Evolutionary conservation across 2,329 filamentous ascomycete genomes (phyloP).

Genomic region (Ophiostoma montium): DNA sequence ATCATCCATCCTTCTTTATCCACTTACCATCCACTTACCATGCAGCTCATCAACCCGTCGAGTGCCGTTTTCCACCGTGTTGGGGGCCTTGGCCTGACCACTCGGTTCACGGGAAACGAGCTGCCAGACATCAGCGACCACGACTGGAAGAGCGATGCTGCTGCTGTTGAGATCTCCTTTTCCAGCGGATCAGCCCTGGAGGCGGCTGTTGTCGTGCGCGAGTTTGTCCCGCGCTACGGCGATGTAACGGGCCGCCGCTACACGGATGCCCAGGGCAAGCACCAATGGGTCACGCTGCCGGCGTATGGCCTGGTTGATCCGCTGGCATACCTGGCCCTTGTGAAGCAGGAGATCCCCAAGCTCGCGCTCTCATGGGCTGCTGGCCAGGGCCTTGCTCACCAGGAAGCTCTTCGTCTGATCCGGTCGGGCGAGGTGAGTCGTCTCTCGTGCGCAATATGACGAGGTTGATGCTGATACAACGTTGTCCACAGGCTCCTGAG

Average conservation of each 20-base stretch:
- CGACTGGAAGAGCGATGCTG: conserved; percentile 6
- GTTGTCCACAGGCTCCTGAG: conserved; percentile 9
- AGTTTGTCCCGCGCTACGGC: conserved; percentile 8
- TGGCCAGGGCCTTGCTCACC: conserved; percentile 5
- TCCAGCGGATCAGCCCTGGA: conserved; percentile 7
- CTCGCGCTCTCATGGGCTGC: conserved; percentile 3
- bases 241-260: conserved; percentile 11
- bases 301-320: conserved; percentile 9
- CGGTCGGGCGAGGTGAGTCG: conserved; percentile 3
- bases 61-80: conserved; percentile 12
- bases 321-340: not conserved
- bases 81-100: conserved; percentile 11
- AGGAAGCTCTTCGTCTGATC: conserved; percentile 11
- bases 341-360: not conserved
- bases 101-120: conserved; percentile 8
- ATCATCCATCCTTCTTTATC: not conserved
- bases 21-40: not conserved
- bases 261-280: conserved; percentile 6
- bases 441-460: not conserved
- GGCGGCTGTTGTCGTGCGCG: conserved; percentile 1
- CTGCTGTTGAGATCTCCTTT: conserved; percentile 1
- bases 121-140: conserved; percentile 2
- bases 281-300: conserved; percentile 10
- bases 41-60: conserved; percentile 4
- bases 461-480: not conserved